A percentile compares a stretch with the other conserved stretches of the same genome.
Evolutionary conservation across 225 moss, liverwort and hornwort genomes (phyloP).

Genomic region (Sphagnum contortum): DNA sequence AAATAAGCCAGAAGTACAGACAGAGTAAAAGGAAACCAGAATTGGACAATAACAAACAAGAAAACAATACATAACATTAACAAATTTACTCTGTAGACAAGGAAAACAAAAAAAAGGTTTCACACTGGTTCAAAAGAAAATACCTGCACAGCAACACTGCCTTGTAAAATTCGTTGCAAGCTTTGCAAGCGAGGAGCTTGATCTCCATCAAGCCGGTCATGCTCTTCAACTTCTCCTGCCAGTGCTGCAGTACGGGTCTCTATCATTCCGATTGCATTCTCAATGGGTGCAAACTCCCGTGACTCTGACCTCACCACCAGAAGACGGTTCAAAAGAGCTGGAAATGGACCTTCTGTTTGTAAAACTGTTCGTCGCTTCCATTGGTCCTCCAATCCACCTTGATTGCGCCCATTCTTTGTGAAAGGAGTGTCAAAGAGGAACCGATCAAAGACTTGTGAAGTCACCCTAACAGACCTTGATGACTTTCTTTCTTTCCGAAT

Average conservation of each 20-base stretch:
- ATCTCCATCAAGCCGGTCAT: conserved; percentile 77
- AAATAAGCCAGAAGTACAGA: too few relatives aligned
- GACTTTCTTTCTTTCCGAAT: conserved; percentile 70
- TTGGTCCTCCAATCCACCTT: conserved; percentile 94
- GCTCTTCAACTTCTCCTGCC: conserved; percentile 78
- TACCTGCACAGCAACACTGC: conserved; percentile 98
- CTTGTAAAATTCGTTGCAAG: conserved; percentile 93
- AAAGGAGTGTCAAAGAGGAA: conserved; percentile 96
- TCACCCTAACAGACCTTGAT: conserved; percentile 27
- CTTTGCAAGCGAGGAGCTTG: conserved; percentile 89
- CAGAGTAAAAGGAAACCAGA: too few relatives aligned
- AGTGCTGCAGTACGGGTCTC: conserved; percentile 83
- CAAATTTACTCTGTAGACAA: too few relatives aligned
- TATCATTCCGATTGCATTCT: conserved; percentile 99
- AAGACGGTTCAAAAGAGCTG: conserved; percentile 84
- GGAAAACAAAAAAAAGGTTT: too few relatives aligned
- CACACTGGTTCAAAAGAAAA: neutral
- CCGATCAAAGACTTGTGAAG: conserved; percentile 71
- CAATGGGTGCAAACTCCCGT: conserved; percentile 89
- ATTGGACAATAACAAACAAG: too few relatives aligned
- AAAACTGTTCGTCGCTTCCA: conserved; percentile 93
- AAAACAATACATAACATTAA: too few relatives aligned
- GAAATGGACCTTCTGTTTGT: conserved; percentile 76
- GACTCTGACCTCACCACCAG: conserved; percentile 86
- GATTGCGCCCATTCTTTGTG: conserved; percentile 88